A percentile compares a stretch with the other conserved stretches of the same genome.
Conservation (phyloP, 139 green algal species). For the Chlorella sp. region DNA sequence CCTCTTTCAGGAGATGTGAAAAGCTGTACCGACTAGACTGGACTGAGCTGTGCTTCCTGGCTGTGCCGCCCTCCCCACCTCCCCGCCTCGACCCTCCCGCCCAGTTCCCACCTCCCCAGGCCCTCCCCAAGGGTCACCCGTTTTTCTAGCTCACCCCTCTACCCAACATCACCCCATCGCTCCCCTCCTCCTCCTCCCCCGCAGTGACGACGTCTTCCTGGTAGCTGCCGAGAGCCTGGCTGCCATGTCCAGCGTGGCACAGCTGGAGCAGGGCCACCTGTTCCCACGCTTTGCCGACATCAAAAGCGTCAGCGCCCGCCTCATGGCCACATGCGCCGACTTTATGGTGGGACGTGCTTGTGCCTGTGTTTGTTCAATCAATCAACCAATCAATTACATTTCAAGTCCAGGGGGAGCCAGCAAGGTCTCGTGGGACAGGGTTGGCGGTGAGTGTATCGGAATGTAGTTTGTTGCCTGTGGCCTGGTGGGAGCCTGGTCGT, state of each 20-base stretch:
- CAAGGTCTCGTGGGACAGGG: no score
- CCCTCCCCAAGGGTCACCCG: no score
- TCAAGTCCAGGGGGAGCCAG: no score
- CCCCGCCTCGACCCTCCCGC: background rate
- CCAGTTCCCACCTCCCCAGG: background rate
- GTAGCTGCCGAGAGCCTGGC: conserved; percentile 76
- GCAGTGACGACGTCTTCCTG: conserved; percentile 79
- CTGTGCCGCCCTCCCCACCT: background rate
- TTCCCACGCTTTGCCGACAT: conserved; percentile 68
- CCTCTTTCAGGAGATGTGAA: no score
- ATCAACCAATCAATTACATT: no score
- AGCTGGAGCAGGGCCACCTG: conserved; percentile 50
- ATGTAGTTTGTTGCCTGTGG: no score
- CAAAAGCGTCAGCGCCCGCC: conserved; percentile 36
- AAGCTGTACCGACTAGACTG: no score
- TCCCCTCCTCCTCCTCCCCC: background rate
- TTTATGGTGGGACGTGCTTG: conserved; percentile 47
- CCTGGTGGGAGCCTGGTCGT: no score
- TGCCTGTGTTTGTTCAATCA: no score
- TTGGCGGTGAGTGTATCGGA: no score
- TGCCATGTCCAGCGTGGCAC: conserved; percentile 37
- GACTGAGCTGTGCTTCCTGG: no score
- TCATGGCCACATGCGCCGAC: conserved; percentile 48
- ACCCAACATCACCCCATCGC: background rate
- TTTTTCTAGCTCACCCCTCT: background rate